These are phyloP conservation scores for Taxillus chinensis DNA, from an alignment of 164 flowering plant species.

Conservation along the genomic window DNA sequence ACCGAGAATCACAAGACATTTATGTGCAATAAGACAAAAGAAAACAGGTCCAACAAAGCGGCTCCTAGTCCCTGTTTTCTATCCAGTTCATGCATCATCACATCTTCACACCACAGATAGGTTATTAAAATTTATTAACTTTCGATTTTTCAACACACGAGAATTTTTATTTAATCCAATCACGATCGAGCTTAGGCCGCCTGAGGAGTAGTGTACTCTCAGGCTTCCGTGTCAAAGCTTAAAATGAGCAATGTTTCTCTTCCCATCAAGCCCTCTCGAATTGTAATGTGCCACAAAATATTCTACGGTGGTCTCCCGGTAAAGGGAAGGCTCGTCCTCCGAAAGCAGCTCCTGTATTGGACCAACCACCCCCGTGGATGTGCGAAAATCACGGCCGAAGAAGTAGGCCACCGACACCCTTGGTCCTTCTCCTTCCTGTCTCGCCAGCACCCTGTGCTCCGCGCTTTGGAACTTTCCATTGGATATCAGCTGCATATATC, in stretches of 20 bases:
- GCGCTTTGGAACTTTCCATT: conserved; percentile 6
- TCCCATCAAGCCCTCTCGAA: background rate
- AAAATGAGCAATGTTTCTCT: background rate
- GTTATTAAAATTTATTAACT: too few species aligned
- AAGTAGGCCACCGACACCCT: background rate
- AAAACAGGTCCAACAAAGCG: too few species aligned
- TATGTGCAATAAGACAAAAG: too few species aligned
- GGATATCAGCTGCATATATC: background rate
- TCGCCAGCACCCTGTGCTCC: conserved; percentile 1
- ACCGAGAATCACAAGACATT: too few species aligned
- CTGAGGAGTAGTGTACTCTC: too few species aligned
- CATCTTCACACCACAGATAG: too few species aligned
- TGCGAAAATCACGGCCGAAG: background rate
- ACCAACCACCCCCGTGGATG: background rate
- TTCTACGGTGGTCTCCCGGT: background rate
- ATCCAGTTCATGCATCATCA: too few species aligned
- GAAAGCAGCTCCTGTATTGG: background rate
- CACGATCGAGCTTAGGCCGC: too few species aligned
- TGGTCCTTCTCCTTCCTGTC: background rate
- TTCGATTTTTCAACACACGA: too few species aligned
- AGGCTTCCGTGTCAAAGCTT: background rate
- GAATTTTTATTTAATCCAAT: too few species aligned
- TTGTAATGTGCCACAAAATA: background rate
- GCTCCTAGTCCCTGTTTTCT: too few species aligned
- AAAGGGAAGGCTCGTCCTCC: background rate